Evolutionary conservation across 2,329 filamentous ascomycete genomes (phyloP).

Genomic region (Cytospora piceicola): DNA sequence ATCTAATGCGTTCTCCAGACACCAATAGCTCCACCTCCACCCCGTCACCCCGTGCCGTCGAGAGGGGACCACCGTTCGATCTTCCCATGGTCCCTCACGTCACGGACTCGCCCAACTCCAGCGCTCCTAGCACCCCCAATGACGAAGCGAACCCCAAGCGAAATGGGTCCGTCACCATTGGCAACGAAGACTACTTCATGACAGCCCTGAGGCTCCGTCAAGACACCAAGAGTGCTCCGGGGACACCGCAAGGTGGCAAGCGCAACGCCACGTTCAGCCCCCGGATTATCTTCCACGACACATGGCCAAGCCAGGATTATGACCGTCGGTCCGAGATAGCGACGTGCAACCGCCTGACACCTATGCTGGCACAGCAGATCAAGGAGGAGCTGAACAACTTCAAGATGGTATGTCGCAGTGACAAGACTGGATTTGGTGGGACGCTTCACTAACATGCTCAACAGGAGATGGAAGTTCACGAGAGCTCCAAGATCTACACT

Average conservation of each 20-base stretch:
- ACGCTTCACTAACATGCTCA: constrained; percentile 44
- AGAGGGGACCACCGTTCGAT: constrained; percentile 59
- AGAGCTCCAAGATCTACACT: constrained; percentile 98
- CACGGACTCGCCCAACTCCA: constrained; percentile 81
- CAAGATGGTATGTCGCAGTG: constrained; percentile 82
- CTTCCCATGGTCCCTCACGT: constrained; percentile 65
- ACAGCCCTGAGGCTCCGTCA: constrained; percentile 72
- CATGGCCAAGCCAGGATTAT: constrained; percentile 94
- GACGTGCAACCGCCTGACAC: constrained; percentile 95
- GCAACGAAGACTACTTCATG: constrained; percentile 89
- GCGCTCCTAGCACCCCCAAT: constrained; percentile 83
- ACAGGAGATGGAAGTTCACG: constrained; percentile 99
- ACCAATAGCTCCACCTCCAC: constrained; percentile 65
- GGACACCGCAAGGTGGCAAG: constrained; percentile 71
- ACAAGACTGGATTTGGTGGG: constrained; percentile 29
- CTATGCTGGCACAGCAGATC: constrained; percentile 97
- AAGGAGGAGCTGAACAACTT: constrained; percentile 99
- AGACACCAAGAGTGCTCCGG: constrained; percentile 79
- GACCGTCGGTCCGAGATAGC: constrained; percentile 95
- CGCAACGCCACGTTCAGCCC: constrained; percentile 81
- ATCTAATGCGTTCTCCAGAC: constrained; percentile 43
- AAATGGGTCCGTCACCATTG: constrained; percentile 72
- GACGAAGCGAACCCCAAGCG: constrained; percentile 74
- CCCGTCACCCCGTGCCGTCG: constrained; percentile 66
- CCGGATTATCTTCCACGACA: constrained; percentile 92